Conservation (phyloP, 495 filamentous ascomycete species). For the Pseudevernia furfuracea region DNA sequence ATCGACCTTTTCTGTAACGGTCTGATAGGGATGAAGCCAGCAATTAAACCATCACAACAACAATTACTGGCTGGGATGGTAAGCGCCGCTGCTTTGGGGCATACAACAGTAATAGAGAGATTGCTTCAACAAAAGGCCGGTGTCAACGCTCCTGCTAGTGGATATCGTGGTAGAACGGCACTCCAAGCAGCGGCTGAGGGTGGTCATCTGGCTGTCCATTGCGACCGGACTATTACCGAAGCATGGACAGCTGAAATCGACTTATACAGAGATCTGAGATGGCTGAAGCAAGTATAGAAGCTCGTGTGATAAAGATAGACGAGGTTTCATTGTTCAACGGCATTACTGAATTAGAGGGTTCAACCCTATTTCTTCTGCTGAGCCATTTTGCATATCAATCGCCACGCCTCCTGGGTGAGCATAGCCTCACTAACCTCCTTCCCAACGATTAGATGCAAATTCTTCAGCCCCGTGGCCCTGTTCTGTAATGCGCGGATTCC, state of each 20-base stretch:
- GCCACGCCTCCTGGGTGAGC: background rate
- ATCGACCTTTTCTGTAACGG: conserved; percentile 4
- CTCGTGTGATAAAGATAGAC: background rate
- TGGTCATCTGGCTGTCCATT: too few relatives aligned
- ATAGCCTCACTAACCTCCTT: background rate
- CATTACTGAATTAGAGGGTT: background rate
- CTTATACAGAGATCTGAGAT: too few relatives aligned
- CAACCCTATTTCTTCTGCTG: background rate
- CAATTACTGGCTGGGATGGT: conserved; percentile 9
- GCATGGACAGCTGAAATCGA: too few relatives aligned
- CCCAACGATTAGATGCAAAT: background rate
- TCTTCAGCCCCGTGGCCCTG: background rate
- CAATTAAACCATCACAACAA: conserved; percentile 3
- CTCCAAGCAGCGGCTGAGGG: too few relatives aligned
- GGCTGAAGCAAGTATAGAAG: background rate
- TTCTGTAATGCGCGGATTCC: background rate
- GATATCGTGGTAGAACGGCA: too few relatives aligned
- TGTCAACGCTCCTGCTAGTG: too few relatives aligned
- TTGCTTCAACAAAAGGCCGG: too few relatives aligned
- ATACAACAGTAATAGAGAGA: conserved; percentile 11
- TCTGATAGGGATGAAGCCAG: conserved; percentile 8
- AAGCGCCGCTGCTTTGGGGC: conserved; percentile 10
- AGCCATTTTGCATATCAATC: background rate
- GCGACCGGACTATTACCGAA: too few relatives aligned
- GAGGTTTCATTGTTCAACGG: background rate